These are phyloP conservation scores for Thelonectria olida DNA, from an alignment of 2,329 filamentous ascomycete genomes.

Conservation along the genomic window DNA sequence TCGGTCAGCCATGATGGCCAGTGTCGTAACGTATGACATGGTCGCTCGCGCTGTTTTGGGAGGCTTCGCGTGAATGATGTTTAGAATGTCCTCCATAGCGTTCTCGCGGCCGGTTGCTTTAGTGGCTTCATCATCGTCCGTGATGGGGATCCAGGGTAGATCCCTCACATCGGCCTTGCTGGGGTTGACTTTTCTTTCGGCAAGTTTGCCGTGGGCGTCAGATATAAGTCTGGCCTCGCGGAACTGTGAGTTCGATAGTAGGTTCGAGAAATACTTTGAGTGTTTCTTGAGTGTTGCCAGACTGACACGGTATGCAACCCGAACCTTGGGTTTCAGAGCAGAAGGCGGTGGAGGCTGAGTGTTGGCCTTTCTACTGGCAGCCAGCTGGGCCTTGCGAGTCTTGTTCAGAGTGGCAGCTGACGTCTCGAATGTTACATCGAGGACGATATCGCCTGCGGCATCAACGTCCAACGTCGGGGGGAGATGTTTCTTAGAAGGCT, in stretches of 20 bases:
- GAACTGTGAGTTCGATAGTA: conserved; percentile 72
- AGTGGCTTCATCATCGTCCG: conserved; percentile 75
- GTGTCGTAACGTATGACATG: conserved; percentile 70
- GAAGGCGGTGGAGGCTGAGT: conserved; percentile 39
- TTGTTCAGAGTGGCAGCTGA: conserved; percentile 59
- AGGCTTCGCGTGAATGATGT: conserved; percentile 68
- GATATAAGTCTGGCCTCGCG: conserved; percentile 67
- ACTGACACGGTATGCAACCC: conserved; percentile 67
- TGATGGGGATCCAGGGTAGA: conserved; percentile 71
- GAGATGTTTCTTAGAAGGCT: conserved; percentile 39
- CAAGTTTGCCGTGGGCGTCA: conserved; percentile 60
- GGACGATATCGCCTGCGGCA: conserved; percentile 69
- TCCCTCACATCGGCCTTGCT: conserved; percentile 57
- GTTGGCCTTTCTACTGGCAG: conserved; percentile 42
- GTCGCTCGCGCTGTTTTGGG: conserved; percentile 53
- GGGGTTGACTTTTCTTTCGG: conserved; percentile 56
- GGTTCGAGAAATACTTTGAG: conserved; percentile 75
- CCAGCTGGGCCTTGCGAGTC: conserved; percentile 51
- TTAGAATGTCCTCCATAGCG: conserved; percentile 73
- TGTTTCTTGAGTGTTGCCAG: conserved; percentile 64
- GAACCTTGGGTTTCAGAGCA: conserved; percentile 48
- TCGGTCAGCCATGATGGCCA: conserved; percentile 77
- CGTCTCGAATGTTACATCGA: conserved; percentile 73
- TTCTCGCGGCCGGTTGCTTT: conserved; percentile 66
- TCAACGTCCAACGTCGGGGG: conserved; percentile 60